Evolutionary conservation across 371 early-diverging fungal genomes (phyloP), one percentile per base, ranked within the genome.

Genomic region (Aphelidium insulamus): DNA sequence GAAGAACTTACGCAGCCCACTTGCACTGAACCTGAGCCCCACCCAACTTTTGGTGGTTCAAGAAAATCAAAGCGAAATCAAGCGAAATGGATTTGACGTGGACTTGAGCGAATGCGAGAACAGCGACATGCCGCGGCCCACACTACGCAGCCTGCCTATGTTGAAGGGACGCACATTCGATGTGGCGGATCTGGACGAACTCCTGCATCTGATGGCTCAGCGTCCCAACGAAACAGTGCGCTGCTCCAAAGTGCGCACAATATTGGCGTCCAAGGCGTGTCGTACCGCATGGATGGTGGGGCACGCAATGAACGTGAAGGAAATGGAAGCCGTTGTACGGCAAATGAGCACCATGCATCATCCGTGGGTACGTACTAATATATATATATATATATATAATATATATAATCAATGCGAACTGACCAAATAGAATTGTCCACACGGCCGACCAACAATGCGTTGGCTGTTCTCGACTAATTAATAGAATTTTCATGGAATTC

Each of bases 361-460:
- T 38, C 88, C 88, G 18, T 91, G 85, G 76, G 67, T 66, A 56
- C 46, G 46, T 31, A 10, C 23, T 19, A 12, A 8, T 12, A 2
- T 16, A 16, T 12, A 14, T 4, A n/a, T 27, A 14, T 15, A 21
- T 15, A 21, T 17, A 17, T 33, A n/a, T 9, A 3, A 27, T 32
- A 9, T 28, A 21, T 30, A 20, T 46, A 9, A 10, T 28, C 20
- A 28, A 15, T 18, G n/a, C n/a, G n/a, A n/a, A n/a, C n/a, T n/a
- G n/a, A n/a, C n/a, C n/a, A 32, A 30, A 24, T 43, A 65, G 86
- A 92, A 94, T 42, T 98, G 98, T 44, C 97, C 97, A 11, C 98
- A 98, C 42, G 98, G 98, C 3, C 57, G 98, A 12, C 97, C 98
- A 1, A 92, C 97, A 0, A 76, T 87, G 68, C 62, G 88, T 19